These are phyloP conservation scores for Fusarium acutatum DNA, from an alignment of 2,329 filamentous ascomycete genomes.

Conservation along the genomic window DNA sequence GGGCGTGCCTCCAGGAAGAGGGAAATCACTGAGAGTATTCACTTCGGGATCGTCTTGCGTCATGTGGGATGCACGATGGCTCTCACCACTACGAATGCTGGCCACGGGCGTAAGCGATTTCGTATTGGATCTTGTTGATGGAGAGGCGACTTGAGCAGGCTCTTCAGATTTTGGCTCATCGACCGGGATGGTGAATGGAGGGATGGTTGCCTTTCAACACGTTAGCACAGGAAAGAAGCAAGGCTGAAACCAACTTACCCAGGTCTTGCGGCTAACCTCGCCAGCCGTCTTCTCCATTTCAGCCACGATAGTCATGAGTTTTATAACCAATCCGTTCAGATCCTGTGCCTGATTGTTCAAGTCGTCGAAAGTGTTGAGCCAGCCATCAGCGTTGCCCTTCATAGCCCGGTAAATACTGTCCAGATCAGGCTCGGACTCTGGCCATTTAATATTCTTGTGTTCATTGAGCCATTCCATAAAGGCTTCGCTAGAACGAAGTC, in stretches of 20 bases:
- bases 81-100: constrained; percentile 34
- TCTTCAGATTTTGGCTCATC: constrained; percentile 15
- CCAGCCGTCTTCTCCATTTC: constrained; percentile 90
- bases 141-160: constrained; percentile 3
- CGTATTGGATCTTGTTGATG: constrained; percentile 12
- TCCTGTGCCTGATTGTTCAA: constrained; percentile 77
- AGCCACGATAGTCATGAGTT: constrained; percentile 78
- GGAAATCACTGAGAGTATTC: constrained; percentile 40
- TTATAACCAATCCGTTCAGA: constrained; percentile 74
- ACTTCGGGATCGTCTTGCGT: constrained; percentile 28
- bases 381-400: constrained; percentile 91
- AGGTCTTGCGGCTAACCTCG: constrained; percentile 80
- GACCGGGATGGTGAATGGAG: constrained; percentile 37
- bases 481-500: constrained; percentile 77
- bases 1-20: constrained; percentile 38
- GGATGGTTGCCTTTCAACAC: constrained; percentile 33
- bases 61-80: constrained; percentile 12
- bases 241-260: constrained; percentile 60
- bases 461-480: constrained; percentile 78
- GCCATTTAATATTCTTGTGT: constrained; percentile 68
- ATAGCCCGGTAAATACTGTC: constrained; percentile 85
- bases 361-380: constrained; percentile 81
- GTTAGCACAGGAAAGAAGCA: constrained; percentile 9
- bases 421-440: constrained; percentile 66
- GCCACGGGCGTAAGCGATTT: constrained; percentile 21